Evolutionary conservation across 257 asterid genomes (phyloP), one percentile per base, ranked within the genome.

Genomic region (Gentiana straminea): DNA sequence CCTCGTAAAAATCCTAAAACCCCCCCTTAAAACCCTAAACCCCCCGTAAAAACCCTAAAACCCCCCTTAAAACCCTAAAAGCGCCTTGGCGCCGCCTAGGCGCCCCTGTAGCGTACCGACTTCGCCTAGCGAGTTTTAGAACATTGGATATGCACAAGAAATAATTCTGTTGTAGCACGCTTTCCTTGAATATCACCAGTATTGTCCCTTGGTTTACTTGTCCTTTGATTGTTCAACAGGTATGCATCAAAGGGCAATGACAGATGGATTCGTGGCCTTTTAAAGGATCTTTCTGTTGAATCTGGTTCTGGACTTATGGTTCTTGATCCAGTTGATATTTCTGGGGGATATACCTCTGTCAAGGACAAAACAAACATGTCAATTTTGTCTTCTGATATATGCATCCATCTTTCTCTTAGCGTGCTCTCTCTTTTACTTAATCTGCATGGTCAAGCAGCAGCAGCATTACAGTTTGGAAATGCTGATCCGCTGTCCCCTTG

Each of bases 281-380:
- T 91, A 61, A 87, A 91, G 82, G 97, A 91, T 85, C 77, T 91
- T 55, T 81, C 82, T 5, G 74, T 91, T 55, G 98, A 91, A 72
- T 89, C 98, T 75, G 98, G 95, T 76, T 91, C 98, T 56, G 98
- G 98, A 61, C 94, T 91, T 59, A 61, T 85, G 65, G 83, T 91
- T 66, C 96, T 91, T 78, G 95, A 91, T 78, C 97, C 97, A n/a
- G 82, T 91, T 57, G 98, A 91, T 73, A 72, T 91, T 63, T 87
- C 95, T 54, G 96, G 88, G 58, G 98, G 97, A 76, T 87, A 79
- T 78, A 91, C 97, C 61, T 87, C 95, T 12, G 86, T 83, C 64
- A 91, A 88, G 78, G 98, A 87, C 59, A 91, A 87, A 78, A 84
- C 86, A 55, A 91, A 78, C 76, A 84, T 87, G 66, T 81, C 90